A percentile compares a stretch with the other conserved stretches of the same genome.
phyloP scores from a whole-genome alignment of 2,329 filamentous ascomycete genomes.

The Periglandula ipomoeae region DNA sequence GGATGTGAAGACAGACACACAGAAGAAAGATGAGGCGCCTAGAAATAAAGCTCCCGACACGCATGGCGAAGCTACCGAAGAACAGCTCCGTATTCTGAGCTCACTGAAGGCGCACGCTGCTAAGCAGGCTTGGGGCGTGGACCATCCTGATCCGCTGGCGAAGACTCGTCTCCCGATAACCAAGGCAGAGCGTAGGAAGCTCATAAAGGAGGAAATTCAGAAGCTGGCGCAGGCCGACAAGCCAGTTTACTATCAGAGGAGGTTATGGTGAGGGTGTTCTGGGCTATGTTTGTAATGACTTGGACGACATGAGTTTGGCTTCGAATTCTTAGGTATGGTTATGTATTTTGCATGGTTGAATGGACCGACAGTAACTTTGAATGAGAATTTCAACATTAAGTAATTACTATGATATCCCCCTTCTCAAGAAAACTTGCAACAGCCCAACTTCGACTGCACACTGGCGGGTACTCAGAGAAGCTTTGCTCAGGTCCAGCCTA shows the following conservation, averaged over 20 bases:
- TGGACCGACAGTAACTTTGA: too few relatives aligned
- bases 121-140: conserved; percentile 23
- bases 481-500: too few relatives aligned
- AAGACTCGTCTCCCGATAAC: conserved; percentile 39
- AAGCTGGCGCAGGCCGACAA: conserved; percentile 34
- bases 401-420: too few relatives aligned
- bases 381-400: too few relatives aligned
- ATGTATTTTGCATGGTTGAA: too few relatives aligned
- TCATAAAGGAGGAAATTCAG: conserved; percentile 50
- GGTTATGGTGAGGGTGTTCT: conserved; percentile 37
- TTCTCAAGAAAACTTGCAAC: too few relatives aligned
- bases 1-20: background rate
- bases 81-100: conserved; percentile 24
- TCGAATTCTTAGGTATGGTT: background rate
- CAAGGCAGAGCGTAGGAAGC: conserved; percentile 42
- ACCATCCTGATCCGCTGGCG: conserved; percentile 26
- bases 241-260: conserved; percentile 44
- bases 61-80: conserved; percentile 12
- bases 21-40: too few relatives aligned
- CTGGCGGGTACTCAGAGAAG: too few relatives aligned
- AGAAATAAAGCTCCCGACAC: too few relatives aligned
- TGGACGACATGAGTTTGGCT: background rate
- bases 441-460: too few relatives aligned
- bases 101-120: conserved; percentile 22
- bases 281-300: background rate